Evolutionary conservation across 306 rosid genomes (phyloP).

Genomic region (Arachis stenosperma): DNA sequence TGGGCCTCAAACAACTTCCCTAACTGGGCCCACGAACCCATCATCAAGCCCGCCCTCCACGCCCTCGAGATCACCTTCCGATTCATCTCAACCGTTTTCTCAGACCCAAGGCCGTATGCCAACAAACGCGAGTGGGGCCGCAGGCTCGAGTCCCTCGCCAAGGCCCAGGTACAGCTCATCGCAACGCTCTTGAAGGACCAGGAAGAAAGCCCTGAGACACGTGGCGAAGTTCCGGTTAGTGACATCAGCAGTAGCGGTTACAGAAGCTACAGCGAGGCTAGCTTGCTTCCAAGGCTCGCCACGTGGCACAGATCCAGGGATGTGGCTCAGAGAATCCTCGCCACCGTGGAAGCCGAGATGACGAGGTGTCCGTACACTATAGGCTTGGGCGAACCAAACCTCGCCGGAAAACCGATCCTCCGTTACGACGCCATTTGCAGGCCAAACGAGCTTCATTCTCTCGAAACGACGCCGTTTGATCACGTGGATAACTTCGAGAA

Average conservation of each 20-base stretch:
- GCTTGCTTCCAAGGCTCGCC: slow-evolving; percentile 78
- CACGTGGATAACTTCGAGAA: slow-evolving; percentile 61
- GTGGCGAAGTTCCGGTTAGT: slow-evolving; percentile 63
- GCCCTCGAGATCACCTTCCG: slow-evolving; percentile 87
- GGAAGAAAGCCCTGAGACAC: slow-evolving; percentile 45
- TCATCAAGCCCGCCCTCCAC: slow-evolving; percentile 73
- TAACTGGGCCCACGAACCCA: slow-evolving; percentile 68
- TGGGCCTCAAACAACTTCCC: slow-evolving; percentile 70
- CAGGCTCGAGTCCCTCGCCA: slow-evolving; percentile 61
- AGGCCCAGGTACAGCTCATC: slow-evolving; percentile 59
- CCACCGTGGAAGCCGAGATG: slow-evolving; percentile 72
- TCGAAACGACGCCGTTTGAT: slow-evolving; percentile 57
- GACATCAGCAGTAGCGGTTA: slow-evolving; percentile 38
- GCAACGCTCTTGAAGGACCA: slow-evolving; percentile 72
- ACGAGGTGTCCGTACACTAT: slow-evolving; percentile 71
- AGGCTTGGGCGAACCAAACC: slow-evolving; percentile 80
- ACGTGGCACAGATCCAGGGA: slow-evolving; percentile 71
- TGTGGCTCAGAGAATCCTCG: slow-evolving; percentile 57
- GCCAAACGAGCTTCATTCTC: slow-evolving; percentile 61
- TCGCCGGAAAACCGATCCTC: slow-evolving; percentile 63
- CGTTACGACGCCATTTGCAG: slow-evolving; percentile 79
- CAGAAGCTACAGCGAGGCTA: slow-evolving; percentile 67
- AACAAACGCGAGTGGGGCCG: slow-evolving; percentile 80
- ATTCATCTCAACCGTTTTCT: slow-evolving; percentile 58
- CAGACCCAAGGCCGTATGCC: slow-evolving; percentile 70